A percentile compares a stretch with the other conserved stretches of the same genome.
These are phyloP conservation scores for Aspergillus sclerotioniger DNA, from an alignment of 495 filamentous ascomycete genomes.

Conservation along the genomic window DNA sequence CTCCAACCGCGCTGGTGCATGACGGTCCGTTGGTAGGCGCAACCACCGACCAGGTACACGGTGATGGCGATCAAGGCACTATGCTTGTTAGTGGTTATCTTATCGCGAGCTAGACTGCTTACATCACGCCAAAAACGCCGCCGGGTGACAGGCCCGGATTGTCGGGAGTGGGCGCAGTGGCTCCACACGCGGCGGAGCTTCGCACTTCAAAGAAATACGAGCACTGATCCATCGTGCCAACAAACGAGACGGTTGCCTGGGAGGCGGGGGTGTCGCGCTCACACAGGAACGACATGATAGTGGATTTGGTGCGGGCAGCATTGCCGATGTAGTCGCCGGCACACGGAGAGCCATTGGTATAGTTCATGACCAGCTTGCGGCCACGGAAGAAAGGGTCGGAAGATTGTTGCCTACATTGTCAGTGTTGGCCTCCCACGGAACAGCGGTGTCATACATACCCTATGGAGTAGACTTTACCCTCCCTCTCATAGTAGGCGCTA, in stretches of 20 bases:
- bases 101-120: slow-evolving; percentile 30
- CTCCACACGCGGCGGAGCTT: slow-evolving; percentile 79
- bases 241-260: slow-evolving; percentile 70
- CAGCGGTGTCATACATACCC: slow-evolving; percentile 55
- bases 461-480: slow-evolving; percentile 75
- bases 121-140: slow-evolving; percentile 92
- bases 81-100: slow-evolving; percentile 16
- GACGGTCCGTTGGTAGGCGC: slow-evolving; percentile 93
- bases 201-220: slow-evolving; percentile 98
- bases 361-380: slow-evolving; percentile 87
- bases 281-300: slow-evolving; percentile 90
- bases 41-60: slow-evolving; percentile 88
- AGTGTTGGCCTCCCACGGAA: not conserved
- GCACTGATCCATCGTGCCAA: slow-evolving; percentile 84
- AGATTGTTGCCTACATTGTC: slow-evolving; percentile 53
- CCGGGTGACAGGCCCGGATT: slow-evolving; percentile 72
- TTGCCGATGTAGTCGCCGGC: slow-evolving; percentile 35
- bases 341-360: slow-evolving; percentile 86
- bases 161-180: slow-evolving; percentile 57
- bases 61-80: slow-evolving; percentile 69
- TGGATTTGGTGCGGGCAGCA: slow-evolving; percentile 67
- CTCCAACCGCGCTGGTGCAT: slow-evolving; percentile 94
- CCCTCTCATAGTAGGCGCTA: slow-evolving; percentile 81
- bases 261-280: slow-evolving; percentile 66
- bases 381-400: slow-evolving; percentile 78